Evolutionary conservation across 257 asterid species (phyloP).

Genomic region (Marsdenia floribunda): DNA sequence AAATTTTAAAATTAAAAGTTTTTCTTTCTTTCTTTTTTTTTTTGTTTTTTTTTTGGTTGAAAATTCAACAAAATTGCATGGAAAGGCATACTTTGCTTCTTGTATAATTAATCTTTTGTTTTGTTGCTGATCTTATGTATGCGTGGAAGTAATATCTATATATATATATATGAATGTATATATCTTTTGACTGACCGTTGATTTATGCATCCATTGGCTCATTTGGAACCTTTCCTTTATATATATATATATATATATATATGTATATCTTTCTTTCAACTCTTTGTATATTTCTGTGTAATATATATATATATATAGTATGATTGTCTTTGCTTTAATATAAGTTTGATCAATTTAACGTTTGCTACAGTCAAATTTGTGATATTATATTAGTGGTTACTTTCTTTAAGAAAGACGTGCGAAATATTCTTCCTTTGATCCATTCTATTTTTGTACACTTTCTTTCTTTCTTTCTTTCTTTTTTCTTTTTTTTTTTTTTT

Average conservation of each 20-base stretch:
- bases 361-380: background rate
- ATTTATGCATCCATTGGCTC: slow-evolving; percentile 4
- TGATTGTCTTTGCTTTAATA: too few relatives aligned
- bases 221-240: background rate
- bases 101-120: background rate
- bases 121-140: background rate
- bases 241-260: too few relatives aligned
- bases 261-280: background rate
- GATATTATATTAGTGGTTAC: background rate
- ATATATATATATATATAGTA: too few relatives aligned
- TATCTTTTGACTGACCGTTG: background rate
- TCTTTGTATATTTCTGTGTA: too few relatives aligned
- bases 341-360: too few relatives aligned
- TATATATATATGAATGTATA: too few relatives aligned
- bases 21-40: too few relatives aligned
- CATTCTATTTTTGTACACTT: background rate
- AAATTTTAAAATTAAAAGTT: background rate
- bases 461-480: background rate
- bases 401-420: slow-evolving; percentile 4
- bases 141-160: background rate
- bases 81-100: slow-evolving; percentile 2
- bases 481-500: too few relatives aligned
- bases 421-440: slow-evolving; percentile 8
- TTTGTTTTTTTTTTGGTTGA: background rate
- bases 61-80: background rate